Evolutionary conservation across 1,284 basidiomycete genomes (phyloP).

Genomic region (Leccinum pachyderme): DNA sequence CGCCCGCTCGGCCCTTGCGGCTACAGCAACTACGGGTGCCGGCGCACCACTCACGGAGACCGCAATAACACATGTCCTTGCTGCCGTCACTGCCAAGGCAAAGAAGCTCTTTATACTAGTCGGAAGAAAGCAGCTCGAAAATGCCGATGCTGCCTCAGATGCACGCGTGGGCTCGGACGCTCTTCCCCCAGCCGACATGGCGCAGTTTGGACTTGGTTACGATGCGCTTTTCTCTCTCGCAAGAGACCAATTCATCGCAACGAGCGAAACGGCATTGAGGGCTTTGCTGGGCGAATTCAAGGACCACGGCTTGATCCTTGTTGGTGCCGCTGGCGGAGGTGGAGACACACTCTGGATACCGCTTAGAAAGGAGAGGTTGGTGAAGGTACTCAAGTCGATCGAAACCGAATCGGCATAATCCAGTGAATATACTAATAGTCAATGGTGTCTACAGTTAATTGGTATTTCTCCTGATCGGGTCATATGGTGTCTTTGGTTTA

Average conservation of each 20-base stretch:
- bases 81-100: constrained; percentile 84
- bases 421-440: constrained; percentile 2
- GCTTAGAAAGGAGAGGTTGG: constrained; percentile 65
- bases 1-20: constrained; percentile 36
- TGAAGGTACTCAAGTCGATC: constrained; percentile 38
- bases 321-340: constrained; percentile 31
- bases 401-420: constrained; percentile 21
- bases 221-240: constrained; percentile 64
- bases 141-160: constrained; percentile 32
- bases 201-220: constrained; percentile 57
- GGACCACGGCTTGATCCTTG: constrained; percentile 80
- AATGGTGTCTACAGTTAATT: neutral
- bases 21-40: constrained; percentile 32
- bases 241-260: constrained; percentile 81
- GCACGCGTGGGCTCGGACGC: constrained; percentile 33
- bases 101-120: constrained; percentile 76
- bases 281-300: constrained; percentile 84
- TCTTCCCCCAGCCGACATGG: constrained; percentile 15
- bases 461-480: no score
- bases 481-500: no score
- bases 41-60: constrained; percentile 66
- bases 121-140: constrained; percentile 60
- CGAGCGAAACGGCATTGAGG: constrained; percentile 80
- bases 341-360: constrained; percentile 81
- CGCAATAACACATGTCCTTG: constrained; percentile 80